Evolutionary conservation across 2,329 filamentous ascomycete species (phyloP).

Genomic region (Pseudocercospora pini-densiflorae): DNA sequence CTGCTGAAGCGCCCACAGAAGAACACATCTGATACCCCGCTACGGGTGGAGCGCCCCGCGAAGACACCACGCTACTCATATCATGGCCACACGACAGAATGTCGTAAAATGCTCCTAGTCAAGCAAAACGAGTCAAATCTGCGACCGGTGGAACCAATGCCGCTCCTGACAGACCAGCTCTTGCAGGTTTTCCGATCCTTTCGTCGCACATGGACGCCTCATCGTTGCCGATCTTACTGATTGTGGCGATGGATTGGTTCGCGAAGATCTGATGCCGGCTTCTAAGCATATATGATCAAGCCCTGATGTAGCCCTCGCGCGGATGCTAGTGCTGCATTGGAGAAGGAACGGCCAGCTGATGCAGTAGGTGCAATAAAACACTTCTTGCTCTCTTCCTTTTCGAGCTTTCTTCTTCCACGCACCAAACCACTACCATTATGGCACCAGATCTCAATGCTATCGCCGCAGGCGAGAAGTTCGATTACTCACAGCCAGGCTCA

Average conservation of each 20-base stretch:
- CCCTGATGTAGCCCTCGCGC: background rate
- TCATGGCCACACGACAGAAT: background rate
- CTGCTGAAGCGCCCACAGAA: constrained; percentile 90
- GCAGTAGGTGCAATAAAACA: background rate
- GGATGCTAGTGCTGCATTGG: background rate
- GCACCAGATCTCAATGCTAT: constrained; percentile 50
- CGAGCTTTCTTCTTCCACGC: no score
- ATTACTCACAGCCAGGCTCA: constrained; percentile 51
- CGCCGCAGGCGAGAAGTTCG: constrained; percentile 42
- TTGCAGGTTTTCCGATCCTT: background rate
- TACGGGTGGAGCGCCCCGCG: background rate
- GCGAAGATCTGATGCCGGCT: background rate
- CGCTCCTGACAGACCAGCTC: background rate
- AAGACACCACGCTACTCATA: background rate
- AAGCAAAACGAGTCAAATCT: background rate
- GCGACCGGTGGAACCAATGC: background rate
- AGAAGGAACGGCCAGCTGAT: constrained; percentile 1
- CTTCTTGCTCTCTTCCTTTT: background rate
- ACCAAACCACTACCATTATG: constrained; percentile 35
- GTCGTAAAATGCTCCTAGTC: background rate
- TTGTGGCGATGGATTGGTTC: background rate
- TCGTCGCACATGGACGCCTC: background rate
- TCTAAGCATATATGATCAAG: background rate
- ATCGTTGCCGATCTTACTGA: background rate
- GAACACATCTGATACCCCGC: constrained; percentile 70